Evolutionary conservation across 2,329 filamentous ascomycete genomes (phyloP).

Genomic region (Fonsecaea erecta): DNA sequence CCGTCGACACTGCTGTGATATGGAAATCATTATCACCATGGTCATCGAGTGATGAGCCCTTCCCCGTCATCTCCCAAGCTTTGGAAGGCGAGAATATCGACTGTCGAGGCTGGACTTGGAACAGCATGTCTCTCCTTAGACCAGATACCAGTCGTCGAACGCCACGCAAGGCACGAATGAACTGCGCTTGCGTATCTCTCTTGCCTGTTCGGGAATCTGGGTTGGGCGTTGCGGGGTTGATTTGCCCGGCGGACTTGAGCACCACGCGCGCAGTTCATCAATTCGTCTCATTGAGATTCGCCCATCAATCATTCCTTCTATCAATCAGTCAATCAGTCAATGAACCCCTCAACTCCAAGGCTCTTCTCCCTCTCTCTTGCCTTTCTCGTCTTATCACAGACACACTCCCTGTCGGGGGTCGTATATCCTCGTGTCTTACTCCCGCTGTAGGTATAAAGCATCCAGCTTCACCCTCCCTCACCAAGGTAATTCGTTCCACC

Average conservation of each 20-base stretch:
- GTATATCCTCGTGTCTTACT: conserved; percentile 3
- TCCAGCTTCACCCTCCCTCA: background rate
- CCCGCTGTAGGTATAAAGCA: conserved; percentile 9
- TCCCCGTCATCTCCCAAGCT: background rate
- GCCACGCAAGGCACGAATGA: background rate
- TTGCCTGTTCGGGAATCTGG: conserved; percentile 1
- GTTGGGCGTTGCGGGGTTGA: background rate
- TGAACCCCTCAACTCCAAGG: background rate
- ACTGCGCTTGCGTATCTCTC: background rate
- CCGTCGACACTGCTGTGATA: background rate
- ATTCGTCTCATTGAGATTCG: too few species aligned
- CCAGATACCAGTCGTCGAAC: background rate
- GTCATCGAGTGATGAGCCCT: background rate
- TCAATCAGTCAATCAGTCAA: background rate
- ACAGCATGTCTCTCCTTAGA: background rate
- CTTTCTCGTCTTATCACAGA: conserved; percentile 20
- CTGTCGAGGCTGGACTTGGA: background rate
- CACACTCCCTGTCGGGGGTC: background rate
- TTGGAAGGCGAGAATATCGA: background rate
- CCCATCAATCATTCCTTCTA: background rate
- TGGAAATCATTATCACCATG: background rate
- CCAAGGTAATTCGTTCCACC: conserved; percentile 10
- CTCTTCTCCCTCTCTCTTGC: conserved; percentile 14
- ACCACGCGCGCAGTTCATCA: background rate
- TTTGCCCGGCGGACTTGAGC: conserved; percentile 5